Conservation (phyloP, 371 early-diverging fungal genomes). For the Sporodiniella umbellata region DNA sequence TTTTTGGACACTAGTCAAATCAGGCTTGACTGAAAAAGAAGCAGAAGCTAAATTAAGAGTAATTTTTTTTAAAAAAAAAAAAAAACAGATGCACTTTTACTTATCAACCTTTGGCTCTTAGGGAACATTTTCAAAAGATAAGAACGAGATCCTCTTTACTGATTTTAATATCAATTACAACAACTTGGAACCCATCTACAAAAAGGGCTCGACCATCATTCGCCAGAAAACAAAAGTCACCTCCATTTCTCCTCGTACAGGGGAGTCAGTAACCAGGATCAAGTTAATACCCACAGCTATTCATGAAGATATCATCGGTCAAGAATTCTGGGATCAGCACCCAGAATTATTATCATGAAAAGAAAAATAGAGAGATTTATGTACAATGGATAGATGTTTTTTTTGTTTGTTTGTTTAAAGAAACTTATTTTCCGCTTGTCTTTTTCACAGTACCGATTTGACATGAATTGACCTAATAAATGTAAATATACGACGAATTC, state of each 20-base stretch:
- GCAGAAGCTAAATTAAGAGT: slow-evolving; percentile 69
- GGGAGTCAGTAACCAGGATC: slow-evolving; percentile 26
- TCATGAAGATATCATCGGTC: slow-evolving; percentile 85
- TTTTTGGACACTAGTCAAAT: slow-evolving; percentile 86
- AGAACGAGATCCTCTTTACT: slow-evolving; percentile 88
- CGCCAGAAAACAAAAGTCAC: slow-evolving; percentile 51
- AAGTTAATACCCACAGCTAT: slow-evolving; percentile 49
- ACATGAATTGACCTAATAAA: slow-evolving; percentile 12
- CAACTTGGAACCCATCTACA: slow-evolving; percentile 72
- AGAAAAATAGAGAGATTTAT: neutral
- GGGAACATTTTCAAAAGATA: slow-evolving; percentile 81
- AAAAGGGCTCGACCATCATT: slow-evolving; percentile 83
- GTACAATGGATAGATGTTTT: no score
- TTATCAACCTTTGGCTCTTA: slow-evolving; percentile 10
- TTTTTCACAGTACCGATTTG: slow-evolving; percentile 13
- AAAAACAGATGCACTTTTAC: no score
- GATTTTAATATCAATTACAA: slow-evolving; percentile 88
- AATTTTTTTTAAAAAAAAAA: slow-evolving; percentile 19
- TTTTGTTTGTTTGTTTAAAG: no score
- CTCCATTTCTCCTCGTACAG: slow-evolving; percentile 32
- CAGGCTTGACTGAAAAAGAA: slow-evolving; percentile 60
- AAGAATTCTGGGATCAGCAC: slow-evolving; percentile 75
- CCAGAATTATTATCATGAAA: slow-evolving; percentile 19
- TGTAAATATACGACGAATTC: neutral
- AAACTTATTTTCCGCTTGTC: neutral